Base-by-base conservation (phyloP, 805 yeast species). In the Saccharomycopsis selenospora region DNA sequence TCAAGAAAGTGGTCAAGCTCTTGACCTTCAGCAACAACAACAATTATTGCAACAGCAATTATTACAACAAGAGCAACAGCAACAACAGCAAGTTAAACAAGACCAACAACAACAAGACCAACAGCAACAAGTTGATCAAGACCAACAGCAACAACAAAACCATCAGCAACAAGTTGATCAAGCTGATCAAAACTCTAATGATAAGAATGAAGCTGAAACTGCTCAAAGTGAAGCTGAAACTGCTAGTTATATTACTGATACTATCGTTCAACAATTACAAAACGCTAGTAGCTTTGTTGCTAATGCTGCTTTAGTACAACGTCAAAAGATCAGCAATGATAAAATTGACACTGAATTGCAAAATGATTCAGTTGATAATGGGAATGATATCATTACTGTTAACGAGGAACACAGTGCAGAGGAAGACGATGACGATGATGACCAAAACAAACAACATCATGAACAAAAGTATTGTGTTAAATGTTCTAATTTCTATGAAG, bases 111-210 rank as follows among this genome's bases (percentile, higher is more conserved):
- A 47, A 26, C 42, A 40, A 27, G 40, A 45, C n/a, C 57, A 53
- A 43, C 56, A 54, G 38, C 55, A 53, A 25, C 54, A 43, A 27
- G 46, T 18, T 11, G 52, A 47, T 25, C 50, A 51, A 30, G 50
- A 20, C n/a, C 48, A 42, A 20, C 55, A 48, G 41, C 55, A 47
- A 30, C 25, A 17, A 41, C 48, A 53, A 17, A 53, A 52, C 36
- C 56, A 49, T 33, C 46, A 42, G 40, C 51, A 57, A 26, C 49
- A 46, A 5, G 61, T 55, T 33, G 58, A 52, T 10, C 40, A 23
- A 22, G 14, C 33, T 11, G 45, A 40, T n/a, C 24, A 30, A 3
- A 29, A 51, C 23, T 24, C 30, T 13, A 33, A 18, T 11, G 18
- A 40, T 3, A 40, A 14, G 13, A 24, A 3, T 11, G 18, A 17